Base-by-base conservation (phyloP, 371 early-diverging fungal genomes). In the Syncephalis plumigaleata region DNA sequence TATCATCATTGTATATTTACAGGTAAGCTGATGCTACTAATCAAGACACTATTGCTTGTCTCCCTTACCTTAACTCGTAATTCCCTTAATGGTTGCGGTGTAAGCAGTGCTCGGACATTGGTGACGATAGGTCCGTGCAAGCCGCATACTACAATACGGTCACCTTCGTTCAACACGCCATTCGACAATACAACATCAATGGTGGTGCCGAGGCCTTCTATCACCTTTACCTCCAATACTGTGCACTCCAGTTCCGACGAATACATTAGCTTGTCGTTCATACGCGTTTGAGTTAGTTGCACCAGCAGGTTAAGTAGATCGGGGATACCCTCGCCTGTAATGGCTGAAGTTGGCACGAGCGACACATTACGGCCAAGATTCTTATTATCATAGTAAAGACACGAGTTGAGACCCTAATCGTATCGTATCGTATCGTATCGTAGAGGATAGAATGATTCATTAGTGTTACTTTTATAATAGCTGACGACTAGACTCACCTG, bases 161-260 rank as follows among this genome's bases (percentile, higher is more conserved):
- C 99, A 42, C 98, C 98, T 71, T 98, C 98, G 54, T 81, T 76
- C 54, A 99, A 63, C 46, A 85, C 78, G 59, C 99, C 99, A 66
- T 99, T 98, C 23, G 91, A 88, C 51, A 99, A 74, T 42, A 99
- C 85, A 39, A 96, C 99, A 73, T 99, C 99, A 51, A 99, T 87
- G 1, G 99, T 97, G 0, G 93, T 93, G 55, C 99, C 99, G 46
- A 91, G 77, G 54, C 99, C 99, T 71, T 99, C 99, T 59, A 95
- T 84, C n/a, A 95, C 94, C 75, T 99, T 98, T 55, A 98, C 98
- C 77, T 99, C 99, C 47, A 99, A 70, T 42, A 99, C 95, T 18
- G 98, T 98, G 73, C 97, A 95, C 72, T 99, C 96, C 16, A 98
- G 73, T 60, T 90, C 89, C 9, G 90, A 84, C 46, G 90, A 69